A percentile compares a stretch with the other conserved stretches of the same genome.
Evolutionary conservation across 106 monocot species (phyloP).

Genomic region (Cymbidium sinense): DNA sequence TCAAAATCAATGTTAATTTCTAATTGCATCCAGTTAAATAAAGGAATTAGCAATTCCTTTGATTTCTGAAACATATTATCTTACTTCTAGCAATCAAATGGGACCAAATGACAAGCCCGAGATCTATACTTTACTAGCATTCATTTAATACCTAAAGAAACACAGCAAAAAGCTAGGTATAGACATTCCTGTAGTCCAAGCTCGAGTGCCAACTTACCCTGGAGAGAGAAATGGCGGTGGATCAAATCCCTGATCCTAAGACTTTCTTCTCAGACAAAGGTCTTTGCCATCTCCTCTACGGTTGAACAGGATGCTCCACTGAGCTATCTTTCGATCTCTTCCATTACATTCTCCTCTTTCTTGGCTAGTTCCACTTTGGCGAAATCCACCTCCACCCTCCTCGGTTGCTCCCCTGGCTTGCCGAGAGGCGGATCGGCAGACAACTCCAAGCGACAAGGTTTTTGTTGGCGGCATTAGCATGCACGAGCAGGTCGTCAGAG

Average conservation of each 20-base stretch:
- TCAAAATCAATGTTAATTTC: no score
- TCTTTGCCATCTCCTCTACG: conserved; percentile 82
- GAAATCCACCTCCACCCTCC: conserved; percentile 1
- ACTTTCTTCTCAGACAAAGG: conserved; percentile 48
- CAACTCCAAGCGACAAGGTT: neutral
- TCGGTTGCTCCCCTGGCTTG: neutral
- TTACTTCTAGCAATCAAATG: no score
- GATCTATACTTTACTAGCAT: no score
- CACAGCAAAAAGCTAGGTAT: no score
- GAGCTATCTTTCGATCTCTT: neutral
- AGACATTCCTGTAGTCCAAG: no score
- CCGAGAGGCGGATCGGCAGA: neutral
- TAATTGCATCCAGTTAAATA: no score
- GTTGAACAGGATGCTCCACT: conserved; percentile 41
- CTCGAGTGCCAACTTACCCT: conserved; percentile 29
- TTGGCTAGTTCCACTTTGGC: neutral
- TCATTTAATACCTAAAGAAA: no score
- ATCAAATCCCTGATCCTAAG: conserved; percentile 60
- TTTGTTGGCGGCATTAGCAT: neutral
- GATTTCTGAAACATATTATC: no score
- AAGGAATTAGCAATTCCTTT: no score
- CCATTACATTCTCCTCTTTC: conserved; percentile 8
- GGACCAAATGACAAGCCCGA: no score
- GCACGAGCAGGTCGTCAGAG: neutral
- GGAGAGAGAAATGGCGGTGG: conserved; percentile 48